phyloP scores from a whole-genome alignment of 108 stramenopile genomes.

The Cyclostephanos tholiformis region DNA sequence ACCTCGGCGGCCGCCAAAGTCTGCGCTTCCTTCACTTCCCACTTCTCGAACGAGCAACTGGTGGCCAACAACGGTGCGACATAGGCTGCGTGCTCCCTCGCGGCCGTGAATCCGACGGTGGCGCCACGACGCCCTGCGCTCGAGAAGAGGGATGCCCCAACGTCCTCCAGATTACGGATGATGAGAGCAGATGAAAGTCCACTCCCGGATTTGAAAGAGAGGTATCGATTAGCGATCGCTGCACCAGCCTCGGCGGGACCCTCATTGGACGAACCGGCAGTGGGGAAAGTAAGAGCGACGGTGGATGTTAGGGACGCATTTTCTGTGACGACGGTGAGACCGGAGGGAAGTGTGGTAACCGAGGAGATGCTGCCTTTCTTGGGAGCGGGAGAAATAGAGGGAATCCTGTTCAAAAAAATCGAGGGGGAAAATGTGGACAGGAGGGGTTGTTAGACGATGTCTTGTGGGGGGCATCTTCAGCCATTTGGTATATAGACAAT shows the following conservation, averaged over 20 bases:
- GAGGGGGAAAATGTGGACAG: neutral
- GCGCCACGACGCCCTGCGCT: slow-evolving; percentile 67
- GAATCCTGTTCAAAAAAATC: slow-evolving; percentile 50
- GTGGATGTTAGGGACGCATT: slow-evolving; percentile 75
- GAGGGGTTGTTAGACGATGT: neutral
- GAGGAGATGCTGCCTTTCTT: slow-evolving; percentile 67
- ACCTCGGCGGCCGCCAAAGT: slow-evolving; percentile 60
- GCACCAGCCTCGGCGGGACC: slow-evolving; percentile 68
- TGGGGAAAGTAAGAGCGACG: slow-evolving; percentile 83
- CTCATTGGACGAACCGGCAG: slow-evolving; percentile 81
- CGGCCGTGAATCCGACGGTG: slow-evolving; percentile 81
- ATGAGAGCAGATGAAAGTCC: slow-evolving; percentile 71
- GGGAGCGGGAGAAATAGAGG: slow-evolving; percentile 57
- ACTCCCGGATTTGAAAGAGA: slow-evolving; percentile 83
- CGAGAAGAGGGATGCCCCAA: slow-evolving; percentile 73
- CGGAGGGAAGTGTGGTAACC: slow-evolving; percentile 75
- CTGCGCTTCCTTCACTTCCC: slow-evolving; percentile 87
- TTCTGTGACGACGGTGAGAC: slow-evolving; percentile 80
- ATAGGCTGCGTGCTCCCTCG: slow-evolving; percentile 67
- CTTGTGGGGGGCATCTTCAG: neutral
- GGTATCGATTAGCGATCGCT: slow-evolving; percentile 80
- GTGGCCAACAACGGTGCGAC: slow-evolving; percentile 69
- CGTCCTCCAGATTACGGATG: slow-evolving; percentile 75
- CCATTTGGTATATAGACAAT: neutral
- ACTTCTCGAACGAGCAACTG: slow-evolving; percentile 81